Conservation (phyloP, 1,284 basidiomycete species). For the Cryptococcus sp. region DNA sequence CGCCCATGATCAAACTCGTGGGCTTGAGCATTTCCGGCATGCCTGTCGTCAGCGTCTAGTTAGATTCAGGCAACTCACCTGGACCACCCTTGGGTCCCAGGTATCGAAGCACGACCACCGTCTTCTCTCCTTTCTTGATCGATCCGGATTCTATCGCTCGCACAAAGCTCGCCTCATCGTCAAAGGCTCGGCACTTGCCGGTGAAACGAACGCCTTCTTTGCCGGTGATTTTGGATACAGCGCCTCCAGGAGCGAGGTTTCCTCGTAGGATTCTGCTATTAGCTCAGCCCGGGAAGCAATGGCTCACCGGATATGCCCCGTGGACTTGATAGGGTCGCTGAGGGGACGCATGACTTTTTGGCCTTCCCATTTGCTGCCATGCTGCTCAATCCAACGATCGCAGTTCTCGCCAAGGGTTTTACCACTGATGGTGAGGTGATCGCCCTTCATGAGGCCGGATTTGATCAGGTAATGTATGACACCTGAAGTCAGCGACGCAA, state of each 20-base stretch:
- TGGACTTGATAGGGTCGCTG: constrained; percentile 83
- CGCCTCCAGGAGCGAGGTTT: constrained; percentile 84
- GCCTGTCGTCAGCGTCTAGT: constrained; percentile 54
- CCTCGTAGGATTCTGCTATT: constrained; percentile 75
- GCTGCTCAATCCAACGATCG: constrained; percentile 67
- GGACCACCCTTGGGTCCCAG: constrained; percentile 95
- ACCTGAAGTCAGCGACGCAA: constrained; percentile 26
- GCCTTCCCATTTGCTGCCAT: constrained; percentile 66
- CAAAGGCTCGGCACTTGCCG: constrained; percentile 57
- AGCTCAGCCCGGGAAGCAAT: not conserved
- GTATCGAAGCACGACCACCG: constrained; percentile 87
- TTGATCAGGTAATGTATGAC: constrained; percentile 77
- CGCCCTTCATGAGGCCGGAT: constrained; percentile 83
- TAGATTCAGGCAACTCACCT: constrained; percentile 20
- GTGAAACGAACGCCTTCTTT: constrained; percentile 85
- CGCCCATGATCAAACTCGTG: constrained; percentile 88
- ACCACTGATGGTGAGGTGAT: constrained; percentile 89
- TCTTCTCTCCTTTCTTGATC: constrained; percentile 75
- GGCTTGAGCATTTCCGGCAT: constrained; percentile 88
- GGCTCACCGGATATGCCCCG: constrained; percentile 71
- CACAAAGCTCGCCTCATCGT: constrained; percentile 78
- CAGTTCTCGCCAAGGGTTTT: constrained; percentile 92
- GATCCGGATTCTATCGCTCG: constrained; percentile 77
- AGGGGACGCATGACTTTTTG: constrained; percentile 83
- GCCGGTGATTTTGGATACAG: constrained; percentile 94